A percentile compares a stretch with the other conserved stretches of the same genome.
phyloP scores from a whole-genome alignment of 176 grass and related monocot species.

The Otatea glauca region DNA sequence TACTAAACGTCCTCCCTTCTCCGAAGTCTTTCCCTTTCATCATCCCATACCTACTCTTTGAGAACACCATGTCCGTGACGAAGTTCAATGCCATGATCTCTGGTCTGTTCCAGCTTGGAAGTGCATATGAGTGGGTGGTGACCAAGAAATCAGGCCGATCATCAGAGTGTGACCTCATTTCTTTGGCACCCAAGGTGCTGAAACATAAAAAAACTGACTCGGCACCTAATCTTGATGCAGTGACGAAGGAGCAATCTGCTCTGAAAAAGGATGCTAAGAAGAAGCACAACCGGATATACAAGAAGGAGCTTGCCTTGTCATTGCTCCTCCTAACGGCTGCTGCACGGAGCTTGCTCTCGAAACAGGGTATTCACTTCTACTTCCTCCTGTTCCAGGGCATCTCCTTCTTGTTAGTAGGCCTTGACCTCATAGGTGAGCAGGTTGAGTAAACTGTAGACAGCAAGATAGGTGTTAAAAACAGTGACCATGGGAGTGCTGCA shows the following conservation, averaged over 20 bases:
- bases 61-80: conserved; percentile 99
- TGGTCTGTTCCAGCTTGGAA: conserved; percentile 89
- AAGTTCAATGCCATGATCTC: conserved; percentile 99
- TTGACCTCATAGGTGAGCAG: conserved; percentile 99
- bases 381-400: conserved; percentile 98
- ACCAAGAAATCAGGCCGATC: conserved; percentile 96
- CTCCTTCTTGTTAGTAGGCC: conserved; percentile 91
- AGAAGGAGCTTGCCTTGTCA: conserved; percentile 86
- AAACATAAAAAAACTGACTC: conserved; percentile 58
- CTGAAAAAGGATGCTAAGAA: conserved; percentile 58
- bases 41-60: conserved; percentile 95
- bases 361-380: conserved; percentile 99
- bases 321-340: conserved; percentile 82
- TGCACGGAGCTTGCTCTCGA: conserved; percentile 84
- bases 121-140: conserved; percentile 94
- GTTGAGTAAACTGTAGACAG: conserved; percentile 62
- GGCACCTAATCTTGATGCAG: conserved; percentile 54
- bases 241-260: conserved; percentile 50
- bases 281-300: conserved; percentile 98
- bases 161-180: conserved; percentile 82
- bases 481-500: neutral
- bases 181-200: conserved; percentile 53
- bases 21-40: conserved; percentile 90
- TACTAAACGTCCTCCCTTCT: conserved; percentile 89
- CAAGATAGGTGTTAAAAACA: conserved; percentile 41